Evolutionary conservation across 768 basidiomycete genomes (phyloP).

Genomic region (Tricholoma saponaceum): DNA sequence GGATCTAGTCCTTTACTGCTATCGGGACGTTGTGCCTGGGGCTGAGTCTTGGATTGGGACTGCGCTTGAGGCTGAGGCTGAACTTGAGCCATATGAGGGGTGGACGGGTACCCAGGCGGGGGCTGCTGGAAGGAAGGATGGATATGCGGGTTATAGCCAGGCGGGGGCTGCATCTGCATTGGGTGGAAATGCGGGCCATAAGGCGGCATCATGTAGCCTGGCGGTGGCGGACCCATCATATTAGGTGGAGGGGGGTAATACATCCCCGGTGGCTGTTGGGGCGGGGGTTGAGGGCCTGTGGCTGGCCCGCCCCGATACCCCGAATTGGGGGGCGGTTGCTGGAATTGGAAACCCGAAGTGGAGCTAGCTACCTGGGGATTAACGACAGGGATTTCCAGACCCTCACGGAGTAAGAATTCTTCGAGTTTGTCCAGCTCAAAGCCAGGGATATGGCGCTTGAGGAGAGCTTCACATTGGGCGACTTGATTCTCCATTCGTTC

Average conservation of each 20-base stretch:
- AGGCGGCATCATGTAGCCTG: conserved; percentile 17
- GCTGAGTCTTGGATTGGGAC: conserved; percentile 15
- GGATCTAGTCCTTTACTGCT: conserved; percentile 76
- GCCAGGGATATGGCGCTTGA: conserved; percentile 67
- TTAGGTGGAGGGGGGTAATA: conserved; percentile 36
- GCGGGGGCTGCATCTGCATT: conserved; percentile 34
- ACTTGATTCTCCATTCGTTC: conserved; percentile 81
- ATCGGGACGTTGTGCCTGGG: conserved; percentile 18
- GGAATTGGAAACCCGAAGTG: conserved; percentile 28
- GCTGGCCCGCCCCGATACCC: conserved; percentile 29
- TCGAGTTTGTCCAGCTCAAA: conserved; percentile 69
- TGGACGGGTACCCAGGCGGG: conserved; percentile 21
- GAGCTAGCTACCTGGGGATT: conserved; percentile 11
- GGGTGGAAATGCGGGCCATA: conserved; percentile 33
- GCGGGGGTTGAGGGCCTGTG: conserved; percentile 30
- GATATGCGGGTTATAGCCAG: conserved; percentile 45
- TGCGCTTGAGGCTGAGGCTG: conserved; percentile 25
- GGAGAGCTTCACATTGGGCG: conserved; percentile 70
- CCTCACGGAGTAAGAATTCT: conserved; percentile 58
- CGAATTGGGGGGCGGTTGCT: conserved; percentile 20
- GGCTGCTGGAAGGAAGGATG: conserved; percentile 59
- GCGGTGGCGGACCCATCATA: conserved; percentile 1
- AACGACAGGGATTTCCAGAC: conserved; percentile 46
- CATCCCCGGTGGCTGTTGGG: conserved; percentile 34
- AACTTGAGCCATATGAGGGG: conserved; percentile 24